Base-by-base conservation (phyloP, 78 protist species). In the Dictyostelium citrinum region DNA sequence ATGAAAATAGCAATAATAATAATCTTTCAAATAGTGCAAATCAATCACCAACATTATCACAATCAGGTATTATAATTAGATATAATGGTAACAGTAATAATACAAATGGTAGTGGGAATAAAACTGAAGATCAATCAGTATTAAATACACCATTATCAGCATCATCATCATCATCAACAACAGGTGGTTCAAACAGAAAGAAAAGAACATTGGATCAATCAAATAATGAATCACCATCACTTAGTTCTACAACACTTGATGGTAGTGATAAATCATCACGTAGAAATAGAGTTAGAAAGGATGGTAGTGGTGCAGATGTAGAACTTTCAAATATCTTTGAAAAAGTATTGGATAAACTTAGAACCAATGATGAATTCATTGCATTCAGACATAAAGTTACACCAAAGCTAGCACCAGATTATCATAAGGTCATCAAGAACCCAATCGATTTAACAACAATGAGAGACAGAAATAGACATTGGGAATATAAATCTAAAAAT, bases 281-380 rank as follows among this genome's bases (percentile, higher is more conserved):
- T 37, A 37, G 90, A 64, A 81, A 84, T 45, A 78, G 90, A 84
- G 82, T 82, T 72, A 78, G 96, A 84, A 85, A 86, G 46, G 88
- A 76, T 85, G 91, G 96, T 51, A 68, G 82, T 75, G 95, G 95
- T 76, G 95, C 95, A 33, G 90, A 91, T 39, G 95, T 91, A 27
- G 90, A 68, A 72, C 68, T 91, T 11, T 51, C 85, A 37, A 91
- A 91, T 77, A 78, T 91, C 7, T 91, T 91, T 81, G 95, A 91
- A 76, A 83, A 11, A 27, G 46, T 91, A 49, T 37, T 91, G 22
- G 90, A 78, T 14, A 91, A 81, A 60, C 33, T 91, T 8, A 51
- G 85, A 60, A 51, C 68, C 17, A 83, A 49, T 31, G 77, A 61
- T 27, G 90, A 82, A 74, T 81, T 84, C 71, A 39, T 29, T 49